A percentile compares a stretch with the other conserved stretches of the same genome.
These are phyloP conservation scores for Paramecium pentaurelia DNA, from an alignment of 73 alveolate species.

Conservation along the genomic window DNA sequence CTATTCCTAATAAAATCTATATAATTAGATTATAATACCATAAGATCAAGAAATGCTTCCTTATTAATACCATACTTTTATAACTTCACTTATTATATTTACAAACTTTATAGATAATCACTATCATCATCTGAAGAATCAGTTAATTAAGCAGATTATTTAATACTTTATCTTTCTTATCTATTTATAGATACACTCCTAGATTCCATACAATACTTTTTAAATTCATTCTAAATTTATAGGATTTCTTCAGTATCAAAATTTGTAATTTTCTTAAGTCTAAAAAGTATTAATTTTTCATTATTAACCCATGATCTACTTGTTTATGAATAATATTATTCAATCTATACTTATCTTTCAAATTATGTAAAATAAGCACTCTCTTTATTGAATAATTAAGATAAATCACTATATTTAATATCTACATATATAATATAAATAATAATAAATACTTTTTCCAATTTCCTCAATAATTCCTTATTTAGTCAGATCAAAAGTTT, in stretches of 20 bases:
- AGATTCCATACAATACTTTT: neutral
- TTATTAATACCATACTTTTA: constrained; percentile 16
- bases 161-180: neutral
- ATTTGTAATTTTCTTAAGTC: constrained; percentile 1
- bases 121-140: constrained; percentile 40
- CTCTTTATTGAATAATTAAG: neutral
- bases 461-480: neutral
- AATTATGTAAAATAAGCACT: neutral
- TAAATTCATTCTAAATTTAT: neutral
- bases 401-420: neutral
- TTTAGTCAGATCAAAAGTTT: neutral
- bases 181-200: neutral
- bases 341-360: neutral
- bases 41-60: neutral
- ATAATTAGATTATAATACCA: constrained; percentile 1
- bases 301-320: constrained; percentile 30
- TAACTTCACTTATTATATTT: neutral
- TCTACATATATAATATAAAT: neutral
- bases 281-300: constrained; percentile 6
- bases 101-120: neutral
- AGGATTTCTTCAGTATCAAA: constrained; percentile 1
- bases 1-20: neutral
- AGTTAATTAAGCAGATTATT: constrained; percentile 2
- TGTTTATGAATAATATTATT: constrained; percentile 15
- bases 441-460: neutral